Conservation (phyloP, 495 filamentous ascomycete genomes). For the Daldinia caldariorum region DNA sequence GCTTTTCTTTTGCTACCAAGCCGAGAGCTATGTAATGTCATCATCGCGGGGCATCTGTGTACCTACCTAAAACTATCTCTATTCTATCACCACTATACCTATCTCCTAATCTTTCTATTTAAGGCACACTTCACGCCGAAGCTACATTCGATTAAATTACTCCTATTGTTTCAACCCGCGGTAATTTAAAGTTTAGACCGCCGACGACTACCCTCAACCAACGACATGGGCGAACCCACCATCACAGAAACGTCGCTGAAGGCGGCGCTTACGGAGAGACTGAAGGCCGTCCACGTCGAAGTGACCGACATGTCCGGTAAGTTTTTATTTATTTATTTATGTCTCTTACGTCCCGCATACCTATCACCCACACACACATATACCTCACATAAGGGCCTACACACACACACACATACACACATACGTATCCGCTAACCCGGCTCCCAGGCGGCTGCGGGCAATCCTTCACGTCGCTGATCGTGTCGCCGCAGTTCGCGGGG, state of each 20-base stretch:
- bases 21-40: slow-evolving; percentile 29
- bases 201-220: no score
- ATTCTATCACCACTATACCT: not conserved
- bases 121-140: not conserved
- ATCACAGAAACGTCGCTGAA: slow-evolving; percentile 77
- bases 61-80: not conserved
- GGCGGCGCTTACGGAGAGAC: slow-evolving; percentile 72
- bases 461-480: slow-evolving; percentile 90
- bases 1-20: slow-evolving; percentile 5
- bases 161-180: no score
- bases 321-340: no score
- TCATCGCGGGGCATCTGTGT: slow-evolving; percentile 39
- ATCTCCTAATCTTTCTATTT: not conserved
- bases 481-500: slow-evolving; percentile 85
- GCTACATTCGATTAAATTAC: no score
- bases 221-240: slow-evolving; percentile 61
- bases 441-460: slow-evolving; percentile 96
- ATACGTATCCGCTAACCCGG: no score
- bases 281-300: slow-evolving; percentile 86
- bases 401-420: no score
- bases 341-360: no score
- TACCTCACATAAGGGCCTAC: no score
- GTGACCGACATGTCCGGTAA: slow-evolving; percentile 95
- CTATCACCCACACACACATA: no score
- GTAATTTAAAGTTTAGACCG: no score